A percentile compares a stretch with the other conserved stretches of the same genome.
phyloP scores from a whole-genome alignment of 2,329 filamentous ascomycete species.

The Neonectria ditissima region DNA sequence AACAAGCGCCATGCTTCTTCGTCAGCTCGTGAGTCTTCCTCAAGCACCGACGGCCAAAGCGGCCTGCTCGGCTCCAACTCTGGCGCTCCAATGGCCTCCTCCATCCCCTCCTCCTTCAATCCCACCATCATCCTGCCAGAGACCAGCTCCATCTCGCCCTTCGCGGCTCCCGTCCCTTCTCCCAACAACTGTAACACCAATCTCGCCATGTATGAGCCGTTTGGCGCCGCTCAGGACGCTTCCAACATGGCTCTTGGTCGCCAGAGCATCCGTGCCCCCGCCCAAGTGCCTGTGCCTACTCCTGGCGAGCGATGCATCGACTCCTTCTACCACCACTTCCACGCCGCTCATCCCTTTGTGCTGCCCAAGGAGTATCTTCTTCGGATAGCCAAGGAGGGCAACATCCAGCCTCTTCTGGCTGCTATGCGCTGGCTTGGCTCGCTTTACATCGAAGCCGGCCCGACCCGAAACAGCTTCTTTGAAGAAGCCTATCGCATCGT shows the following conservation, averaged over 20 bases:
- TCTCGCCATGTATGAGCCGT: constrained; percentile 29
- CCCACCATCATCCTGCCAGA: constrained; percentile 29
- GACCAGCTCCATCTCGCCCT: constrained; percentile 34
- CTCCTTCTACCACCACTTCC: constrained; percentile 69
- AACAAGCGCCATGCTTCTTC: constrained; percentile 65
- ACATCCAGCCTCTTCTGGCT: constrained; percentile 62
- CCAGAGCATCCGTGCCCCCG: constrained; percentile 29
- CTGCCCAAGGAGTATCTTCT: constrained; percentile 65
- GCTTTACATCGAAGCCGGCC: constrained; percentile 63
- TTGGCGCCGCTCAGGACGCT: constrained; percentile 40
- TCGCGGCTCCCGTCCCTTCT: constrained; percentile 31
- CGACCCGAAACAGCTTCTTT: constrained; percentile 61
- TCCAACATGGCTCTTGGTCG: constrained; percentile 33
- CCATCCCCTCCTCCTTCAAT: constrained; percentile 25
- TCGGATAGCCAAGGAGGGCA: constrained; percentile 60
- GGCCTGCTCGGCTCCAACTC: constrained; percentile 56
- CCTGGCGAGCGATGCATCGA: constrained; percentile 66
- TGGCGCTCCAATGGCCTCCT: constrained; percentile 28
- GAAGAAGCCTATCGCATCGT: constrained; percentile 68
- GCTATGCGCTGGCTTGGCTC: constrained; percentile 69
- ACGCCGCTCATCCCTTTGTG: constrained; percentile 68
- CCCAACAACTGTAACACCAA: constrained; percentile 26
- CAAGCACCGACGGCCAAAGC: constrained; percentile 52
- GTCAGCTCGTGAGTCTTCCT: constrained; percentile 35
- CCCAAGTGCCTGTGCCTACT: constrained; percentile 45